Percentiles rank a stretch among this genome's conserved stretches.
These are phyloP conservation scores for Rhizomucor miehei DNA, from an alignment of 371 early-diverging fungal species.

Conservation along the genomic window DNA sequence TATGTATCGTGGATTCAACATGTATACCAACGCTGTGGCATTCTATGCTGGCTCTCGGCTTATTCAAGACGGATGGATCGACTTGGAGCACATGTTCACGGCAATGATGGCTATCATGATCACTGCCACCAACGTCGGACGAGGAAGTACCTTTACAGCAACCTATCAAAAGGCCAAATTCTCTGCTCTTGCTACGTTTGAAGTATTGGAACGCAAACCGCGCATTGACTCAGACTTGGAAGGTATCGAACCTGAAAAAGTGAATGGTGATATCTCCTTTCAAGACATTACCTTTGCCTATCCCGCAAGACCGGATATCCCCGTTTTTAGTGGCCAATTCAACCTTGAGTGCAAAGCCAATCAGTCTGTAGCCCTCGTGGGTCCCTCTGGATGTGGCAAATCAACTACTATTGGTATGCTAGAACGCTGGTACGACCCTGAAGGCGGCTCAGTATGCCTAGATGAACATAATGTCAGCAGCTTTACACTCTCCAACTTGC, in stretches of 20 bases:
- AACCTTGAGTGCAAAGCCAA: conserved; percentile 61
- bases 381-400: conserved; percentile 30
- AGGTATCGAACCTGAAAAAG: conserved; percentile 22
- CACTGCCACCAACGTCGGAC: conserved; percentile 57
- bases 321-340: conserved; percentile 66
- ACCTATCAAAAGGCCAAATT: conserved; percentile 68
- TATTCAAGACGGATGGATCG: conserved; percentile 25
- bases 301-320: conserved; percentile 69
- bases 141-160: conserved; percentile 44
- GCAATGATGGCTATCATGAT: conserved; percentile 69
- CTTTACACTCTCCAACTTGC: conserved; percentile 47
- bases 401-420: conserved; percentile 74
- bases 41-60: conserved; percentile 54
- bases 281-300: conserved; percentile 68
- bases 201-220: conserved; percentile 61
- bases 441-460: conserved; percentile 48
- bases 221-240: conserved; percentile 56
- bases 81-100: conserved; percentile 44
- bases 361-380: conserved; percentile 65
- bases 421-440: conserved; percentile 78
- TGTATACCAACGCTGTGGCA: conserved; percentile 55
- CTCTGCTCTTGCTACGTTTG: conserved; percentile 68
- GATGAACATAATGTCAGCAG: conserved; percentile 63
- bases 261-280: conserved; percentile 36
- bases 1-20: conserved; percentile 52